These are phyloP conservation scores for Grosmannia clavigera DNA, from an alignment of 2,329 filamentous ascomycete species.

Conservation along the genomic window DNA sequence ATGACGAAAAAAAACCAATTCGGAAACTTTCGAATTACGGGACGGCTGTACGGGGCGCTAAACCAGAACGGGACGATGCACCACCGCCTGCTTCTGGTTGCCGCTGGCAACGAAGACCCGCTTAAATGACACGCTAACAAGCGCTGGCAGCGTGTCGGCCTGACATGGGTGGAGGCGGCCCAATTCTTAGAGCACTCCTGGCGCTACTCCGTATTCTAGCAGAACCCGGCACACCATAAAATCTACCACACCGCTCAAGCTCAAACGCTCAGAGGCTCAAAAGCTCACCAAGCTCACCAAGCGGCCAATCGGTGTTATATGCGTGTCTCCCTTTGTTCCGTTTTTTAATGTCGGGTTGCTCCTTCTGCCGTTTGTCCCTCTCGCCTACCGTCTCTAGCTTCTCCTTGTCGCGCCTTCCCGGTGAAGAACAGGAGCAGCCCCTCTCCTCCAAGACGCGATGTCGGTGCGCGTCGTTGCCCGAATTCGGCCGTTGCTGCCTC, in stretches of 20 bases:
- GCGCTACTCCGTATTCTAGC: not conserved
- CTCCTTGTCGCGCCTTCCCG: not conserved
- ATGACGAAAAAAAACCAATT: not conserved
- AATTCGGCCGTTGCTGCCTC: constrained; percentile 75
- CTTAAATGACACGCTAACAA: constrained; percentile 1
- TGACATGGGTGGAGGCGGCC: not conserved
- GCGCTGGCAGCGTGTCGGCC: not conserved
- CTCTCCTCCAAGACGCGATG: constrained; percentile 25
- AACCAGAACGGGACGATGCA: not conserved
- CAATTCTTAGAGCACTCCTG: not conserved
- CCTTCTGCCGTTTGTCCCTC: not conserved
- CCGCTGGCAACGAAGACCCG: constrained; percentile 2
- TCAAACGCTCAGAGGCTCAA: not conserved
- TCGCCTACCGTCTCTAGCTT: not conserved
- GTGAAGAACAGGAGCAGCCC: not conserved
- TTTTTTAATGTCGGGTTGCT: not conserved
- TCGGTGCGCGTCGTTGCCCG: constrained; percentile 79
- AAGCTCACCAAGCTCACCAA: not conserved
- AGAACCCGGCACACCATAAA: not conserved
- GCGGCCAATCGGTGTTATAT: not conserved
- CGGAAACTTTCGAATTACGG: not conserved
- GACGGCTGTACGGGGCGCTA: not conserved
- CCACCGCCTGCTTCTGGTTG: not conserved
- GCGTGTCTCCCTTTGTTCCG: not conserved
- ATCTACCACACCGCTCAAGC: not conserved